Evolutionary conservation across 768 basidiomycete genomes (phyloP).

Genomic region (Calocybe indica): DNA sequence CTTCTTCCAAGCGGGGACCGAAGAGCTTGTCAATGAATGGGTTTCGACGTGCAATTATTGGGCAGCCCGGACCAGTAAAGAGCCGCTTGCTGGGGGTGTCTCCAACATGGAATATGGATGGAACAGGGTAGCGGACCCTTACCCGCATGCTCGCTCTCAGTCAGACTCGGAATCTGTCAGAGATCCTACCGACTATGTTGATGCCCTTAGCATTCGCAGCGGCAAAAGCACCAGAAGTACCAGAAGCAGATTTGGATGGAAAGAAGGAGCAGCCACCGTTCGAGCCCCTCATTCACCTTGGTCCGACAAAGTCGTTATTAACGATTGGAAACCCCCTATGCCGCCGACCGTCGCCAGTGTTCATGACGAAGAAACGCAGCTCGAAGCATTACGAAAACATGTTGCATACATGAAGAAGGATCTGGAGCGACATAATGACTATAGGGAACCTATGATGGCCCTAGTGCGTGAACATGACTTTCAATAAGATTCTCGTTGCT

Average conservation of each 20-base stretch:
- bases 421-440: constrained; percentile 74
- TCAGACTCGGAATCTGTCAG: constrained; percentile 52
- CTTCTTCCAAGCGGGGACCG: constrained; percentile 98
- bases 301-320: constrained; percentile 71
- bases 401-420: constrained; percentile 71
- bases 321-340: constrained; percentile 92
- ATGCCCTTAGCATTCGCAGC: constrained; percentile 70
- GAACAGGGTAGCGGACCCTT: constrained; percentile 66
- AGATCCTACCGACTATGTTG: constrained; percentile 43
- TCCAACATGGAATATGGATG: constrained; percentile 99
- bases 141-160: constrained; percentile 42
- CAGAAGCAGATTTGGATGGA: constrained; percentile 67
- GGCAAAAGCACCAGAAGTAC: constrained; percentile 49
- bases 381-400: constrained; percentile 86
- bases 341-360: constrained; percentile 77
- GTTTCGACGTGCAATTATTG: constrained; percentile 99
- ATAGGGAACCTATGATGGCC: constrained; percentile 75
- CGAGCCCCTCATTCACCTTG: constrained; percentile 67
- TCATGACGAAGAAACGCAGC: constrained; percentile 89
- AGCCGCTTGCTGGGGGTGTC: constrained; percentile 92
- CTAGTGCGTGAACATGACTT: constrained; percentile 43
- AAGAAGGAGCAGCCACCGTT: constrained; percentile 60
- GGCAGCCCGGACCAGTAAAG: constrained; percentile 93
- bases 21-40: constrained; percentile 99
- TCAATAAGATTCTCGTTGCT: constrained; percentile 8